Conservation (phyloP, 1,284 basidiomycete genomes). For the Trametes pubescens region DNA sequence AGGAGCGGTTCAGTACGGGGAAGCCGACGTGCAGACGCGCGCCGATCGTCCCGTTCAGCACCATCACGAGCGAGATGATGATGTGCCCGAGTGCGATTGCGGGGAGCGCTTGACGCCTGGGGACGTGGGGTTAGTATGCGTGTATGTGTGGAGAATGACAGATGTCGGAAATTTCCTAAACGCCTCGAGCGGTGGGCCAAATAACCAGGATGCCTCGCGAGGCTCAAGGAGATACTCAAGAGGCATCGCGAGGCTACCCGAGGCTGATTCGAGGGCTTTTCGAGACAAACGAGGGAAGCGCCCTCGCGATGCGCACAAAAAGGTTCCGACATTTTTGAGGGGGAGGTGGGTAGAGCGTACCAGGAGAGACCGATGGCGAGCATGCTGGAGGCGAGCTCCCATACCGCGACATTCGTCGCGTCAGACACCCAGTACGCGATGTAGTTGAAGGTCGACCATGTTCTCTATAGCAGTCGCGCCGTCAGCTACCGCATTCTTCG, state of each 20-base stretch:
- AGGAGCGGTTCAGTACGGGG: constrained; percentile 77
- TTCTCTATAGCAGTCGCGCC: constrained; percentile 46
- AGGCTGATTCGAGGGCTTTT: no score
- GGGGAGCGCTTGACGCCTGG: constrained; percentile 65
- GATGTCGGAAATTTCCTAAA: no score
- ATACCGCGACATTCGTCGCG: constrained; percentile 57
- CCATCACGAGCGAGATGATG: constrained; percentile 64
- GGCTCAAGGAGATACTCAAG: no score
- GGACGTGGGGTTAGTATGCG: neutral
- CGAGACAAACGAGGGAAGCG: no score
- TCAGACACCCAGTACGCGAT: constrained; percentile 74
- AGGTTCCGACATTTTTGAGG: no score
- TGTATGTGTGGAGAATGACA: no score
- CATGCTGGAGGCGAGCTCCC: constrained; percentile 65
- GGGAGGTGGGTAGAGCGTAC: constrained; percentile 39
- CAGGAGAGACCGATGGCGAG: constrained; percentile 72
- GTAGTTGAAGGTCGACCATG: constrained; percentile 71
- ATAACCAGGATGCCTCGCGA: no score
- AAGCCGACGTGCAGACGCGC: constrained; percentile 76
- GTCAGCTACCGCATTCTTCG: neutral
- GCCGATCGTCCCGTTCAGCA: constrained; percentile 76
- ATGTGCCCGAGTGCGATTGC: constrained; percentile 70
- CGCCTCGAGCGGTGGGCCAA: no score
- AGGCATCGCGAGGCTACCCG: no score
- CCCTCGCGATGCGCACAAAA: no score